Base-by-base conservation (phyloP, 129 eudicot genomes). In the Tagetes patula region DNA sequence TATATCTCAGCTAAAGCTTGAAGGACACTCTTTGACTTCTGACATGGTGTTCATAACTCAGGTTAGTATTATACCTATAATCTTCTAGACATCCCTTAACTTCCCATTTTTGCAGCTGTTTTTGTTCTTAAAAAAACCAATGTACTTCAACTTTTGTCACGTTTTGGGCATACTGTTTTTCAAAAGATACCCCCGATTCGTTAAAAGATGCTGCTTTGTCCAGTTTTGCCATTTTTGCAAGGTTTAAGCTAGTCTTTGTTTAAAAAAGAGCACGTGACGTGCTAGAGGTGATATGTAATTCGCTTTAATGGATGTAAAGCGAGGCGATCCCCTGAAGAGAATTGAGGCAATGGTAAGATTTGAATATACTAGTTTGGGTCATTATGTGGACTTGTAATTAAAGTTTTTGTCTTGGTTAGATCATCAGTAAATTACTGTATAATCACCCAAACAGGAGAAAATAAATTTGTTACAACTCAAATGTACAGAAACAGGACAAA, bases 31-130 rank as follows among this genome's bases (percentile, higher is more conserved):
- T 32, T 74, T 93, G 77, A 81, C 98, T 3, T 93, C 98, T 68
- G 98, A 89, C 74, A 93, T 93, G 98, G 96, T 93, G 40, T 93
- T 69, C 54, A 86, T 93, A 9, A 90, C 98, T 69, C 96, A 93
- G 96, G 98, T 89, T 55, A 1, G 87, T 80, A 8, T 13, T 33
- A 9, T 46, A 55, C 3, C 5, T 55, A 20, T 55, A 1, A 4
- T 55, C 8, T 40, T 30, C 2, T 68, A 10, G 27, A 54, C 36
- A 54, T 42, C 45, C n/a, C 4, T 72, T 12, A 59, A 2, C 10
- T 56, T 67, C 12, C 20, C 2, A 5, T 60, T 14, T 8, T 47
- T 6, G 41, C 8, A 46, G 27, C 9, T 33, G 6, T 34, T 1
- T 8, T n/a, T 6, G 7, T 65, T 30, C 4, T 13, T 13, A 52